A percentile compares a stretch with the other conserved stretches of the same genome.
Conservation (phyloP, 2,329 filamentous ascomycete species). For the Colletotrichum magnum region DNA sequence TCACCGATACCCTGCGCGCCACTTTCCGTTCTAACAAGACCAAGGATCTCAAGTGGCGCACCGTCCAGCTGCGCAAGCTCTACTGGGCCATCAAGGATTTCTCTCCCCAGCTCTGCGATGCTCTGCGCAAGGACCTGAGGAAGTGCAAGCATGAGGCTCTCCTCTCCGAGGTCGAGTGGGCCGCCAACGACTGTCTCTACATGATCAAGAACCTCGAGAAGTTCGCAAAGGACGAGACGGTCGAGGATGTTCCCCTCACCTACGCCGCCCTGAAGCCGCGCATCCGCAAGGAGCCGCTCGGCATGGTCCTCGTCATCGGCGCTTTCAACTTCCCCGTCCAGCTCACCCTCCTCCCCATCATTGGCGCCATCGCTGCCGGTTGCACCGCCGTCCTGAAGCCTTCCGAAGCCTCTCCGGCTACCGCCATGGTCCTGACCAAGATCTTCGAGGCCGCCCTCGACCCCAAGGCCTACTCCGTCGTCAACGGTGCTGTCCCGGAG, state of each 20-base stretch:
- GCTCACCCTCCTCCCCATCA: slow-evolving; percentile 81
- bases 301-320: slow-evolving; percentile 86
- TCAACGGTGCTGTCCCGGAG: slow-evolving; percentile 87
- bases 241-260: slow-evolving; percentile 76
- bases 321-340: slow-evolving; percentile 96
- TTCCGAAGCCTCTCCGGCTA: slow-evolving; percentile 83
- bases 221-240: slow-evolving; percentile 86
- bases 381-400: slow-evolving; percentile 94
- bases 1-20: slow-evolving; percentile 72
- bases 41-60: slow-evolving; percentile 84
- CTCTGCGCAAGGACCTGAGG: slow-evolving; percentile 82
- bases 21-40: slow-evolving; percentile 87
- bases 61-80: slow-evolving; percentile 90
- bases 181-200: slow-evolving; percentile 85
- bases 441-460: slow-evolving; percentile 85
- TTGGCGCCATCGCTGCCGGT: slow-evolving; percentile 93
- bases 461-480: slow-evolving; percentile 78
- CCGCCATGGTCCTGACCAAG: slow-evolving; percentile 84
- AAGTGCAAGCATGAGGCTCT: slow-evolving; percentile 83
- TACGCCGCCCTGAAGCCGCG: slow-evolving; percentile 80
- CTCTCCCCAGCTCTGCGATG: slow-evolving; percentile 78
- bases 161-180: slow-evolving; percentile 82
- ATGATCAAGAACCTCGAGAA: slow-evolving; percentile 82
- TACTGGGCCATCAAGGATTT: slow-evolving; percentile 94
- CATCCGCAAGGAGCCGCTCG: slow-evolving; percentile 90